Evolutionary conservation across 2,329 filamentous ascomycete species (phyloP).

Genomic region (Colletotrichum sp.): DNA sequence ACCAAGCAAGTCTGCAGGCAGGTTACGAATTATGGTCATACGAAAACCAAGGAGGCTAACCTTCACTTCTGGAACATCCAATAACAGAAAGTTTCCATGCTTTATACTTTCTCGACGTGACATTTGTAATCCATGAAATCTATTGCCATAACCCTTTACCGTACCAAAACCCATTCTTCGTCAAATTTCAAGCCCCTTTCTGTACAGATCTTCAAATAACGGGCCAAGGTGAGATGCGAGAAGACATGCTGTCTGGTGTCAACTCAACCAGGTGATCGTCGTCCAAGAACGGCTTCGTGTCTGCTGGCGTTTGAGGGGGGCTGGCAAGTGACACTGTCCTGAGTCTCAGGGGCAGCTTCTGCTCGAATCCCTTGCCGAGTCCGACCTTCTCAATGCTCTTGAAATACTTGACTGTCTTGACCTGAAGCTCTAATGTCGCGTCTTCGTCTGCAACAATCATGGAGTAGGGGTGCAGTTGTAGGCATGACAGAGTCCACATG

Average conservation of each 20-base stretch:
- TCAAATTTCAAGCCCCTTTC: neutral
- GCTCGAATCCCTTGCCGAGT: constrained; percentile 48
- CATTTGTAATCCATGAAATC: neutral
- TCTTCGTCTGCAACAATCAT: constrained; percentile 80
- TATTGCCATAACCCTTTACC: neutral
- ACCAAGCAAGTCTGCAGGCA: constrained; percentile 28
- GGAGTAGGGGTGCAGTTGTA: constrained; percentile 76
- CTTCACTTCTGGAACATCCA: neutral
- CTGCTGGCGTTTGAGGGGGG: constrained; percentile 24
- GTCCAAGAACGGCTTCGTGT: neutral
- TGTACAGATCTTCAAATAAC: neutral
- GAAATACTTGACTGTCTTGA: constrained; percentile 68
- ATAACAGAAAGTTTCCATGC: neutral
- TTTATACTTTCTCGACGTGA: neutral
- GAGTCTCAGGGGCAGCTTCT: constrained; percentile 41
- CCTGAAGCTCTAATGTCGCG: constrained; percentile 66
- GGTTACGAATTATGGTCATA: constrained; percentile 24
- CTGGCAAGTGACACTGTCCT: constrained; percentile 19
- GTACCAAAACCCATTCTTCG: neutral
- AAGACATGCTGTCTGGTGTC: constrained; percentile 24
- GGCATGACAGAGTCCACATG: constrained; percentile 79
- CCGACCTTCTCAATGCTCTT: constrained; percentile 65
- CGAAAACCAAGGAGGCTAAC: neutral
- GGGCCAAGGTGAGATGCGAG: constrained; percentile 19
- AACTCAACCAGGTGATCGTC: constrained; percentile 18